phyloP scores from a whole-genome alignment of 1,284 basidiomycete species.

The Singerocomus rubriflavus region DNA sequence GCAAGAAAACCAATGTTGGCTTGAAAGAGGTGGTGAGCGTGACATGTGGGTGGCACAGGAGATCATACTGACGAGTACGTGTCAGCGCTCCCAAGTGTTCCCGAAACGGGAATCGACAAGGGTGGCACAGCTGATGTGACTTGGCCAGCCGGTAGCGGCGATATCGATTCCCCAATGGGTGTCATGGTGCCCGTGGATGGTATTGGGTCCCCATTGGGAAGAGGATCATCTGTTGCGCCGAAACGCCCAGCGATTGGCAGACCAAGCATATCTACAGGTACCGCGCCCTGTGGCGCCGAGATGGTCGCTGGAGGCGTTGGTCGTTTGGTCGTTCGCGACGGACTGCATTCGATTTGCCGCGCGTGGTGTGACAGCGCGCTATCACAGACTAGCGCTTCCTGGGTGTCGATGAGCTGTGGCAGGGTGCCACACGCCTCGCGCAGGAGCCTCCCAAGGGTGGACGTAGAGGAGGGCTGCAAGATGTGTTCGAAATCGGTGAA shows the following conservation, averaged over 20 bases:
- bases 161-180: neutral
- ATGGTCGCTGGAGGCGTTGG: too few species aligned
- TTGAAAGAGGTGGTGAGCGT: neutral
- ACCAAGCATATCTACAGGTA: too few species aligned
- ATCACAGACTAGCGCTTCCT: neutral
- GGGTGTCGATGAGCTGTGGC: constrained; percentile 3
- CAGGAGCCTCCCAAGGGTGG: constrained; percentile 5
- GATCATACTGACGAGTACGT: constrained; percentile 3
- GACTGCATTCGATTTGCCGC: neutral
- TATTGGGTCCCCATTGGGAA: too few species aligned
- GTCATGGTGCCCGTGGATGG: too few species aligned
- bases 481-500: constrained; percentile 2
- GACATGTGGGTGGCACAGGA: neutral
- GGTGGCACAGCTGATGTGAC: neutral
- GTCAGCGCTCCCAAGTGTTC: neutral
- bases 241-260: too few species aligned
- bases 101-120: neutral
- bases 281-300: too few species aligned
- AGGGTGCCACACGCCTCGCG: constrained; percentile 1
- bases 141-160: neutral
- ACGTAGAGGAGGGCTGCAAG: neutral
- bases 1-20: too few species aligned
- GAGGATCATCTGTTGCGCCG: neutral
- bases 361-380: neutral
- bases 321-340: neutral